These are phyloP conservation scores for Cephaloascus albidus DNA, from an alignment of 805 yeast genomes.

Conservation along the genomic window DNA sequence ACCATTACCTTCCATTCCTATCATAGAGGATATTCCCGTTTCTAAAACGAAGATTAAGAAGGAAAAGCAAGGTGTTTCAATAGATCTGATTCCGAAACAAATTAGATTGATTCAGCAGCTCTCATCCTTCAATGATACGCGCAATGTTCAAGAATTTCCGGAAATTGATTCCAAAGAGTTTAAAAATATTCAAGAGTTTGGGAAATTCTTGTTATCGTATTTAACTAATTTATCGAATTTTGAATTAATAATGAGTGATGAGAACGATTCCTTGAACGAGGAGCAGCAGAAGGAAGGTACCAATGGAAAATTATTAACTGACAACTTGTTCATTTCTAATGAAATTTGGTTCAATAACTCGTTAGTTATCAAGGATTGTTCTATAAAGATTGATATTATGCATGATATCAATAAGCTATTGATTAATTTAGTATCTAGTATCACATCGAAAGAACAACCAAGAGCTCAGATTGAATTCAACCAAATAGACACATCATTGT, in stretches of 20 bases:
- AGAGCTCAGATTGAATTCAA: constrained; percentile 1
- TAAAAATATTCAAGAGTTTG: neutral
- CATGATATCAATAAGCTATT: constrained; percentile 4
- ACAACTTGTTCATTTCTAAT: constrained; percentile 2
- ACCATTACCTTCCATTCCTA: neutral
- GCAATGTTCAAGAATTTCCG: too few relatives aligned
- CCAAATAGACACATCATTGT: constrained; percentile 2
- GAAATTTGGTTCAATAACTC: constrained; percentile 2
- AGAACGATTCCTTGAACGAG: neutral
- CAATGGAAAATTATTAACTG: constrained; percentile 4
- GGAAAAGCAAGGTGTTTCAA: neutral
- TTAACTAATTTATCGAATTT: neutral
- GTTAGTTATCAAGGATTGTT: constrained; percentile 2
- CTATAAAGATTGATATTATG: constrained; percentile 5
- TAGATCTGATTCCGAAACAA: neutral
- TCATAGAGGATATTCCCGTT: too few relatives aligned
- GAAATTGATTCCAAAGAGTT: neutral
- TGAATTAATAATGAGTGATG: neutral
- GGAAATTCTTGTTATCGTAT: neutral
- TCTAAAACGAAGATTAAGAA: too few relatives aligned
- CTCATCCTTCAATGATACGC: neutral
- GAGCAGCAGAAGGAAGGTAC: neutral
- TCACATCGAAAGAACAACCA: neutral
- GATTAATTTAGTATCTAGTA: neutral
- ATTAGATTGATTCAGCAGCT: neutral